phyloP scores from a whole-genome alignment of 192 early-diverging fungal species.

The Backusella sp. region DNA sequence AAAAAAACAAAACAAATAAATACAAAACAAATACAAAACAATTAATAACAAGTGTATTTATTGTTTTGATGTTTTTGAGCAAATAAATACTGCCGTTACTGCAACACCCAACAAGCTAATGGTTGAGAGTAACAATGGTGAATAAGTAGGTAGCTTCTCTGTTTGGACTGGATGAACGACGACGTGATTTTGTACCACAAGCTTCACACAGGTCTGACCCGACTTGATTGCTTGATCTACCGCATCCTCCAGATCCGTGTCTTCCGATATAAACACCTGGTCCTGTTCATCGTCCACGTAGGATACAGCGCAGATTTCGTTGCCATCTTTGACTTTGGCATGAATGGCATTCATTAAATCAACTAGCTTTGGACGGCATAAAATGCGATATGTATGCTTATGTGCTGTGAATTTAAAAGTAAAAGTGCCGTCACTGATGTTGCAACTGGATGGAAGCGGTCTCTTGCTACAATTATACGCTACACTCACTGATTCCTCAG shows the following conservation, averaged over 20 bases:
- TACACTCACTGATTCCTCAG: background rate
- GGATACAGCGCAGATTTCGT: background rate
- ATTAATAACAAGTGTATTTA: background rate
- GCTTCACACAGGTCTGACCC: background rate
- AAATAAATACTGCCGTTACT: background rate
- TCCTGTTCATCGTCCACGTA: background rate
- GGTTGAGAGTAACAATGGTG: background rate
- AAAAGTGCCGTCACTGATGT: background rate
- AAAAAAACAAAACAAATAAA: background rate
- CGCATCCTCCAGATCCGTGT: background rate
- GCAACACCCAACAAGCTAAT: background rate
- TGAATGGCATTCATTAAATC: background rate
- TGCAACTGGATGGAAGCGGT: background rate
- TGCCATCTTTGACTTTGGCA: background rate
- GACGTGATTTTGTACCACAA: background rate
- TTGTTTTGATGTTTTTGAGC: background rate
- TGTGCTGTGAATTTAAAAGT: background rate
- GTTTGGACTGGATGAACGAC: background rate
- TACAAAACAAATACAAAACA: background rate
- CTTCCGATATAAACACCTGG: background rate
- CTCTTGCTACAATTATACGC: background rate
- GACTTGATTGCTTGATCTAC: slow-evolving; percentile 5
- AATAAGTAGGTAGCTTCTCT: background rate
- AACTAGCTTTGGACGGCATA: background rate
- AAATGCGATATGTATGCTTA: background rate